Evolutionary conservation across 1,284 basidiomycete species (phyloP).

Genomic region (Psilocybe mexicana): DNA sequence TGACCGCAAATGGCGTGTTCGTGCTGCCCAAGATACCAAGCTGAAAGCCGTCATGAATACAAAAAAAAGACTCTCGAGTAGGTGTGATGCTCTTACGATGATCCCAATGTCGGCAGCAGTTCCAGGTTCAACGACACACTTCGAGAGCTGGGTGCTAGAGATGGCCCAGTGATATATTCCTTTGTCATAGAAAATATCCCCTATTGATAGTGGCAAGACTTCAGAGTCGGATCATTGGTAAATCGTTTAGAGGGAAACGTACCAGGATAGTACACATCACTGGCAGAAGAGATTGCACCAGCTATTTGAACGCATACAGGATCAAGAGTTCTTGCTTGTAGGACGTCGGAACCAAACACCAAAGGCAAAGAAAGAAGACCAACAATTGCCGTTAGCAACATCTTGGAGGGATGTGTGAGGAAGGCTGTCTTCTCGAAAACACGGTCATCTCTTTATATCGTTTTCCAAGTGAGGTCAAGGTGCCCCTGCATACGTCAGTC

Average conservation of each 20-base stretch:
- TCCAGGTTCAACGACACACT: constrained; percentile 54
- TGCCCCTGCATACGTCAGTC: too few species aligned
- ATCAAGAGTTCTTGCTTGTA: constrained; percentile 12
- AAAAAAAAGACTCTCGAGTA: neutral
- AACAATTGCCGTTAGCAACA: neutral
- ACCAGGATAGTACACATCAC: constrained; percentile 36
- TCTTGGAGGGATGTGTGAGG: neutral
- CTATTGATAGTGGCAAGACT: constrained; percentile 2
- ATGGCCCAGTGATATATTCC: constrained; percentile 48
- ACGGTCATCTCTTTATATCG: too few species aligned
- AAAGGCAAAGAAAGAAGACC: neutral
- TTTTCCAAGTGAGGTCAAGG: too few species aligned
- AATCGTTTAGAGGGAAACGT: neutral
- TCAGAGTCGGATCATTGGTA: neutral
- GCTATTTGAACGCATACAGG: constrained; percentile 31
- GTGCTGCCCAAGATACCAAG: constrained; percentile 47
- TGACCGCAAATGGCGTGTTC: constrained; percentile 43
- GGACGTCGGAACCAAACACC: neutral
- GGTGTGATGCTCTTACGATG: constrained; percentile 36
- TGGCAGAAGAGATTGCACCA: constrained; percentile 30
- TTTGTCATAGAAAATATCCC: constrained; percentile 30
- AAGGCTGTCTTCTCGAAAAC: too few species aligned
- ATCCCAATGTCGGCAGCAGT: constrained; percentile 45
- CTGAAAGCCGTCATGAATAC: constrained; percentile 21
- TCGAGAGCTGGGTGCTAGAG: constrained; percentile 42